Conservation (phyloP, 1,284 basidiomycete species). For the Coriolopsis trogii region DNA sequence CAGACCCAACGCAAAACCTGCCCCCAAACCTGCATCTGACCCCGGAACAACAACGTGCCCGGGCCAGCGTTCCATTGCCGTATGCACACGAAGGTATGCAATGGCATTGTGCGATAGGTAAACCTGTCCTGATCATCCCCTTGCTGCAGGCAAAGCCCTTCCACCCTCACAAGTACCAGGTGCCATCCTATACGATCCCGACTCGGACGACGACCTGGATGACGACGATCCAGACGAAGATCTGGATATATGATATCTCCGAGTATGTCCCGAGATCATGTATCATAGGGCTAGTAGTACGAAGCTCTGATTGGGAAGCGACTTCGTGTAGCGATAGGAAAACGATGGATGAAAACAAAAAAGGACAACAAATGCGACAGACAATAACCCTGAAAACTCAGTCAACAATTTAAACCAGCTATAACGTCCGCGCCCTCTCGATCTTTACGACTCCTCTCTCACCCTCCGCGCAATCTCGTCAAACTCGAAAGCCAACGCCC, state of each 20-base stretch:
- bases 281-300: too few relatives aligned
- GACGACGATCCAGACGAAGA: conserved; percentile 92
- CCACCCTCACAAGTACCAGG: conserved; percentile 26
- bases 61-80: conserved; percentile 82
- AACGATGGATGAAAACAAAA: too few relatives aligned
- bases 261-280: too few relatives aligned
- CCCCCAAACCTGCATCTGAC: conserved; percentile 88
- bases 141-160: conserved; percentile 32
- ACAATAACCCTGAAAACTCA: too few relatives aligned
- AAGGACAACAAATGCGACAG: neutral
- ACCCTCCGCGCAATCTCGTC: conserved; percentile 27
- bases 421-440: too few relatives aligned
- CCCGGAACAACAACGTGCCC: conserved; percentile 75
- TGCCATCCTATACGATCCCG: conserved; percentile 75
- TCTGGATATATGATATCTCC: conserved; percentile 79
- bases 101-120: neutral
- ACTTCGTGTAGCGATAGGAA: too few relatives aligned
- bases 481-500: conserved; percentile 32
- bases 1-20: conserved; percentile 65
- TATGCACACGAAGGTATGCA: conserved; percentile 81
- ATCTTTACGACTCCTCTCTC: conserved; percentile 13
- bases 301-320: too few relatives aligned
- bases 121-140: neutral
- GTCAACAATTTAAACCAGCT: too few relatives aligned
- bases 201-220: conserved; percentile 87